phyloP scores from a whole-genome alignment of 1,284 basidiomycete genomes.

The Microbotryum scabiosae region DNA sequence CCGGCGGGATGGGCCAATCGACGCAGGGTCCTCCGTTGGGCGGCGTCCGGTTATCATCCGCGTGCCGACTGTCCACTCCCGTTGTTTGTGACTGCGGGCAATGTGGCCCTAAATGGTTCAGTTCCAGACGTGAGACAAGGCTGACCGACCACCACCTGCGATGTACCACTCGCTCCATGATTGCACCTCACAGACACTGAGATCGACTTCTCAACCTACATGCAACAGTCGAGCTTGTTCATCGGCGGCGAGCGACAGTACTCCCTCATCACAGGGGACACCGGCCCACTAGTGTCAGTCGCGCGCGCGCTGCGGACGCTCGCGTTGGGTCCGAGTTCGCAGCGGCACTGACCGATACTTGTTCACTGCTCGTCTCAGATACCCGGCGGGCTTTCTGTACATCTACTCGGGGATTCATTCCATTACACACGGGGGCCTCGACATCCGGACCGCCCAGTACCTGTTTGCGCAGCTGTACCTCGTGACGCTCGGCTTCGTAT shows the following conservation, averaged over 20 bases:
- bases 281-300: conserved; percentile 82
- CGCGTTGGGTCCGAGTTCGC: neutral
- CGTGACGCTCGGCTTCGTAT: conserved; percentile 54
- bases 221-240: conserved; percentile 74
- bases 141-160: neutral
- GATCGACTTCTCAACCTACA: conserved; percentile 93
- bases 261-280: conserved; percentile 74
- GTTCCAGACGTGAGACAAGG: neutral
- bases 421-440: conserved; percentile 55
- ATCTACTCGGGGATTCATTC: conserved; percentile 67
- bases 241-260: conserved; percentile 79
- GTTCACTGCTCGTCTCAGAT: conserved; percentile 48
- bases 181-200: conserved; percentile 67
- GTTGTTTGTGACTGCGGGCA: neutral
- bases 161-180: conserved; percentile 3
- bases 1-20: neutral
- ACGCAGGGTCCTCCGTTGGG: no score
- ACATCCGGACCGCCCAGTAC: conserved; percentile 63
- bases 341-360: no score
- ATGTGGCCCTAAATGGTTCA: neutral
- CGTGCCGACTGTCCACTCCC: neutral
- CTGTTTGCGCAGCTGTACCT: conserved; percentile 69
- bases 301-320: conserved; percentile 4
- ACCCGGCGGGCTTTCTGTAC: conserved; percentile 87
- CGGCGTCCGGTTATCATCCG: neutral